Evolutionary conservation across 1,284 basidiomycete species (phyloP), one percentile per base, ranked within the genome.

Genomic region (Schizophyllum commune): DNA sequence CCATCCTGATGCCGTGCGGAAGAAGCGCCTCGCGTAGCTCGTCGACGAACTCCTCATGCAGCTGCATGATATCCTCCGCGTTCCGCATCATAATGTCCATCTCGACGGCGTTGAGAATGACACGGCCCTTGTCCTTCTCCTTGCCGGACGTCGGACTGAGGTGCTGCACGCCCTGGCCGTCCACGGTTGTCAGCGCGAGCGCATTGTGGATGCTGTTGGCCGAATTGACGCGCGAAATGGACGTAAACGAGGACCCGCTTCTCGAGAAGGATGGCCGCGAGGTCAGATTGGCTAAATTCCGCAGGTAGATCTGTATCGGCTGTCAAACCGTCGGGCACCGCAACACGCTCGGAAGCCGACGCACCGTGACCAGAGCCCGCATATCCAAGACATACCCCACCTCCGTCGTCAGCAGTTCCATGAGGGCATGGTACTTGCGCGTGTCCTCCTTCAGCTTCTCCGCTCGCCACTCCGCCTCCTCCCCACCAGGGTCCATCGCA

Each of bases 331-430:
- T 51, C 51, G 63, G 60, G 63, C 55, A 63, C 51, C 55, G 58
- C 59, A 32, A 57, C 21, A 21, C 11, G 20, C 20, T 52, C 32
- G 54, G 57, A 52, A 19, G 55, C 15, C 34, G 20, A 34, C 82
- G 66, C 71, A 92, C 91, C 65, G 81, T 82, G 55, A 94, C 88
- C 53, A 97, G 80, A 13, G 82, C 82, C 61, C 85, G 82, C 65
- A 97, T 73, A 71, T 94, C 92, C 58, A 81, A 73, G 13, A 94
- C 79, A 70, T 96, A 97, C 5, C 84, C 84, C 19, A 86, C 78
- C 74, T 97, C 94, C 0, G 93, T 95, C 63, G 84, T 81, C 34
- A 96, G 79, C 34, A 97, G 78, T 74, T 97, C 94, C 67, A 83
- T 77, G 61, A 94, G 78, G 1, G 88, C 88, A 66, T 92, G 85